A percentile compares a stretch with the other conserved stretches of the same genome.
These are phyloP conservation scores for Globisporangium camurandrum DNA, from an alignment of 352 stramenopile species.

Conservation along the genomic window DNA sequence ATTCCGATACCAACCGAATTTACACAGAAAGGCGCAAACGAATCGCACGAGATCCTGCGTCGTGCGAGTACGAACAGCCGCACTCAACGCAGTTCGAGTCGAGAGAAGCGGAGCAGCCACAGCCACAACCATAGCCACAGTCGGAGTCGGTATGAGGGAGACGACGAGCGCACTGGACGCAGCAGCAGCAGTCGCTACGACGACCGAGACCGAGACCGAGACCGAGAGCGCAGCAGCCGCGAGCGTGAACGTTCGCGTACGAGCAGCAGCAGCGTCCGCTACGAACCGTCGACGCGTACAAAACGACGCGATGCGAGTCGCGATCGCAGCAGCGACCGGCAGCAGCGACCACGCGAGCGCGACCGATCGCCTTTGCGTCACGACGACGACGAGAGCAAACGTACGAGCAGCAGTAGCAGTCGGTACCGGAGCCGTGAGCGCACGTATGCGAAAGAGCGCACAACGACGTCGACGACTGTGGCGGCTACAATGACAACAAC, in stretches of 20 bases:
- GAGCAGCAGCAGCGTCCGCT: slow-evolving; percentile 2
- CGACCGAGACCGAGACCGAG: slow-evolving; percentile 8
- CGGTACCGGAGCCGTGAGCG: slow-evolving; percentile 22
- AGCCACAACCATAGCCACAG: not conserved
- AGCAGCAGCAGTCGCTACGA: slow-evolving; percentile 14
- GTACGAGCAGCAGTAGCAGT: too few relatives aligned
- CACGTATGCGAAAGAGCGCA: too few relatives aligned
- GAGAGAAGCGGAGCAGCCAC: not conserved
- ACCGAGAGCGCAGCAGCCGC: slow-evolving; percentile 3
- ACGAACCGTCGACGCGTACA: too few relatives aligned
- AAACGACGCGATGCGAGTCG: too few relatives aligned
- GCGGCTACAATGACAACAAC: slow-evolving; percentile 21
- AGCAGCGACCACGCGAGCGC: slow-evolving; percentile 1
- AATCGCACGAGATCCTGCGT: slow-evolving; percentile 34
- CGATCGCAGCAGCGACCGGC: slow-evolving; percentile 11
- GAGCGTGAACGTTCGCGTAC: not conserved
- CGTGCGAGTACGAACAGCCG: slow-evolving; percentile 7
- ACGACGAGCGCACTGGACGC: not conserved
- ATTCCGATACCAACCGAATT: slow-evolving; percentile 57
- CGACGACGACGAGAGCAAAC: not conserved
- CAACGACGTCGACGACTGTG: too few relatives aligned
- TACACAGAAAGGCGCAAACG: slow-evolving; percentile 59
- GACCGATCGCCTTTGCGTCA: too few relatives aligned
- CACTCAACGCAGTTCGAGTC: not conserved
- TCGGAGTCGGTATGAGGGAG: too few relatives aligned